Conservation (phyloP, 163 green algal species). For the Coccomyxa subellipsoidea region DNA sequence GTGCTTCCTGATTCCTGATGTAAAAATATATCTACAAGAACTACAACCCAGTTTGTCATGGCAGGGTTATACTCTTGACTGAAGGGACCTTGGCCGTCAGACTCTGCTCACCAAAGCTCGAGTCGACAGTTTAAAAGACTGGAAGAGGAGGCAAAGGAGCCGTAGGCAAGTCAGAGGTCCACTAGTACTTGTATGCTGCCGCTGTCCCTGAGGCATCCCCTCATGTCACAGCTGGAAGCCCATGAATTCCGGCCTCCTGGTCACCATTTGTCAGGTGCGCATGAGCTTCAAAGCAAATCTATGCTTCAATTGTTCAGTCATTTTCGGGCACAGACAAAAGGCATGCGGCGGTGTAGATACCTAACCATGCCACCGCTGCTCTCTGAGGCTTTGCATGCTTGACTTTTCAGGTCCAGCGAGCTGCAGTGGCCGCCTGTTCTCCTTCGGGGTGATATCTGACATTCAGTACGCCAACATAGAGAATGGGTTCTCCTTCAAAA, state of each 20-base stretch:
- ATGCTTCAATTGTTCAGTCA: too few relatives aligned
- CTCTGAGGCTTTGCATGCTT: not conserved
- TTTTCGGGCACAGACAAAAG: too few relatives aligned
- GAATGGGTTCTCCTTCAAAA: not conserved
- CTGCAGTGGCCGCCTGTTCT: not conserved
- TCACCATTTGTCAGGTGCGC: not conserved
- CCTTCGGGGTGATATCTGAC: conserved; percentile 1
- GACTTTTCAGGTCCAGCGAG: not conserved
- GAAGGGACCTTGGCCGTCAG: too few relatives aligned
- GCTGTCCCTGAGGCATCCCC: not conserved
- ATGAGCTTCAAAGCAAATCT: too few relatives aligned
- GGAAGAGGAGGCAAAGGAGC: not conserved
- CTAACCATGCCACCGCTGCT: too few relatives aligned
- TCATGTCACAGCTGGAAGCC: not conserved
- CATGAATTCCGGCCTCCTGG: not conserved
- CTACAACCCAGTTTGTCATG: too few relatives aligned
- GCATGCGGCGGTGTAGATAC: too few relatives aligned
- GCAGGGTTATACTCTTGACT: too few relatives aligned
- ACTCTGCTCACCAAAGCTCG: too few relatives aligned
- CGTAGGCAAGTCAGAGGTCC: not conserved
- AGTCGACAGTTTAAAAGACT: not conserved
- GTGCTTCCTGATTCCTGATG: too few relatives aligned
- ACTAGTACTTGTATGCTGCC: not conserved
- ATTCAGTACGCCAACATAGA: conserved; percentile 2
- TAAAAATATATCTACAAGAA: too few relatives aligned